A percentile compares a stretch with the other conserved stretches of the same genome.
phyloP scores from a whole-genome alignment of 2,329 filamentous ascomycete species.

The Verticillium alfalfae region DNA sequence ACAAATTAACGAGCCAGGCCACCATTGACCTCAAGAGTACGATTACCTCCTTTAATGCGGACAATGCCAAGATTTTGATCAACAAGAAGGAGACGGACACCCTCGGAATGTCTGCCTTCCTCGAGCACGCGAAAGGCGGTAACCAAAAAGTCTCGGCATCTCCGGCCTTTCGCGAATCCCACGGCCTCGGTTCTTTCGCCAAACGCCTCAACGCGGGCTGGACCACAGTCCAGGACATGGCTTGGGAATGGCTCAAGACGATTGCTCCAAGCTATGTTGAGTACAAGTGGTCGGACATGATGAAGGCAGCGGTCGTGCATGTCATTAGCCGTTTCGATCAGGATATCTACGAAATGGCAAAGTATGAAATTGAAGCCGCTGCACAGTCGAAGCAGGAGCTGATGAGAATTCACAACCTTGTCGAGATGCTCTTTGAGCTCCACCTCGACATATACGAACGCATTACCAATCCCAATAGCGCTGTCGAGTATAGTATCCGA shows the following conservation, averaged over 20 bases:
- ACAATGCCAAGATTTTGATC: constrained; percentile 46
- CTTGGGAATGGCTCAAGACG: constrained; percentile 51
- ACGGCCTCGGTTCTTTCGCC: constrained; percentile 47
- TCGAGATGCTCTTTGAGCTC: constrained; percentile 57
- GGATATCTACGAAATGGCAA: constrained; percentile 41
- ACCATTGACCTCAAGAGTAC: constrained; percentile 44
- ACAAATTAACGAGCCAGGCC: constrained; percentile 38
- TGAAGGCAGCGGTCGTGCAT: constrained; percentile 53
- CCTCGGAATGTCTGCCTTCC: constrained; percentile 53
- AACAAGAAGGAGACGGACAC: constrained; percentile 47
- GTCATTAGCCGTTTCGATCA: constrained; percentile 50
- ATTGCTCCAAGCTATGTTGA: constrained; percentile 45
- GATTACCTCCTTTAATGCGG: constrained; percentile 46
- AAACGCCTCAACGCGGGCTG: constrained; percentile 40
- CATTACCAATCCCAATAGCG: constrained; percentile 51
- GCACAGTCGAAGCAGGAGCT: not conserved
- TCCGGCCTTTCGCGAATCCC: constrained; percentile 44
- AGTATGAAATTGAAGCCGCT: constrained; percentile 29
- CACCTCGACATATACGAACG: constrained; percentile 57
- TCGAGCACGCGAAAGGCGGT: constrained; percentile 56
- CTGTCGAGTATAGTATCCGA: constrained; percentile 42
- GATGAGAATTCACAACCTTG: constrained; percentile 20
- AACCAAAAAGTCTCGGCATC: constrained; percentile 43
- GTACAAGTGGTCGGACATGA: constrained; percentile 51
- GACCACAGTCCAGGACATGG: constrained; percentile 51